phyloP scores from a whole-genome alignment of 129 eudicot genomes.

The Sambucus nigra region DNA sequence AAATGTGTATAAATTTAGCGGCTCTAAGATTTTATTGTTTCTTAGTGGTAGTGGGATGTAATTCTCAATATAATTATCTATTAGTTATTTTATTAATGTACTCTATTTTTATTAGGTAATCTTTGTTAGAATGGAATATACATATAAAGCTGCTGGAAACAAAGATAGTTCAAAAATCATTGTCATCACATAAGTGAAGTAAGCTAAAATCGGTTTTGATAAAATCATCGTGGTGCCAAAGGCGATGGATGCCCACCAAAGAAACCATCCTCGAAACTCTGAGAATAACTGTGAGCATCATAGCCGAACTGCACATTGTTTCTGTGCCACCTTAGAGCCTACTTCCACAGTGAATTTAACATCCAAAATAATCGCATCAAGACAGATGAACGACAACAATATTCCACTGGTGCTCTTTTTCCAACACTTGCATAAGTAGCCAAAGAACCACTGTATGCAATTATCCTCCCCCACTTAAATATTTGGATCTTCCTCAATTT shows the following conservation, averaged over 20 bases:
- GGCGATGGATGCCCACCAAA: constrained; percentile 18
- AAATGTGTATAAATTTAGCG: too few species aligned
- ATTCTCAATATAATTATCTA: too few species aligned
- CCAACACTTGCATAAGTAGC: constrained; percentile 9
- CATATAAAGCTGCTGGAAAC: too few species aligned
- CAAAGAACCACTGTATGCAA: constrained; percentile 9
- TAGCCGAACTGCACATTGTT: constrained; percentile 13
- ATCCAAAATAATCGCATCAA: constrained; percentile 21
- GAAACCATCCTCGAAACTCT: constrained; percentile 39
- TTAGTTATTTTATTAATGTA: too few species aligned
- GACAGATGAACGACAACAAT: constrained; percentile 7
- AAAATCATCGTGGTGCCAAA: constrained; percentile 8
- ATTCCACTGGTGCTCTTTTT: constrained; percentile 5
- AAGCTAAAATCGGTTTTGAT: too few species aligned
- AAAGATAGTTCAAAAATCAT: too few species aligned
- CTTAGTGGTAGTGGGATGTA: too few species aligned
- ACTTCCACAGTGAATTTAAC: constrained; percentile 28
- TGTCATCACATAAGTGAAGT: too few species aligned
- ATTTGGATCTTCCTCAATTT: constrained; percentile 9
- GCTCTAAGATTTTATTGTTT: too few species aligned
- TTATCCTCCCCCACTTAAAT: constrained; percentile 16
- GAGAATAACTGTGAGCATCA: constrained; percentile 36
- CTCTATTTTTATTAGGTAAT: too few species aligned
- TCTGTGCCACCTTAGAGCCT: constrained; percentile 17
- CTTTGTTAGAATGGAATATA: too few species aligned